These are phyloP conservation scores for Yarrowia osloensis DNA, from an alignment of 805 yeast genomes.

Conservation along the genomic window DNA sequence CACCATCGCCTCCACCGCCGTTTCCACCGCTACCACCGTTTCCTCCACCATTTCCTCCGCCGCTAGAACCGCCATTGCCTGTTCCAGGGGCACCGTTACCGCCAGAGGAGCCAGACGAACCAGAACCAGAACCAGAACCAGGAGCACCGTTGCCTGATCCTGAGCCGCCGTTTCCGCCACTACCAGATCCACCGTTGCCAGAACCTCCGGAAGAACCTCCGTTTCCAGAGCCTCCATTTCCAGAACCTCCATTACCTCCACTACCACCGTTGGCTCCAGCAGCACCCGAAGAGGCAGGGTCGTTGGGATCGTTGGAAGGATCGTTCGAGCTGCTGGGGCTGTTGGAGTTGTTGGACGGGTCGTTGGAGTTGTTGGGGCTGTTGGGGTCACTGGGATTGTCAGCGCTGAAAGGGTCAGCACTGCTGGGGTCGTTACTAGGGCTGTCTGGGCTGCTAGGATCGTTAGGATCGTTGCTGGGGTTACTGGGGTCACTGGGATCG, in stretches of 20 bases:
- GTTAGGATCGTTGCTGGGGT: neutral
- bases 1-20: neutral
- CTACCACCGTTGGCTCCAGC: neutral
- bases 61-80: neutral
- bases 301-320: neutral
- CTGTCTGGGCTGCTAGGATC: no score
- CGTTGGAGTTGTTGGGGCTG: neutral
- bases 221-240: neutral
- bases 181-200: neutral
- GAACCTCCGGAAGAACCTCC: neutral
- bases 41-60: neutral
- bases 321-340: neutral
- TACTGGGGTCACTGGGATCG: neutral
- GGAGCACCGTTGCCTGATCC: neutral
- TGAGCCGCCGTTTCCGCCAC: neutral
- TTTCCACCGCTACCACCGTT: neutral
- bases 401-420: neutral
- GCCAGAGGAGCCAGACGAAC: neutral
- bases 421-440: neutral
- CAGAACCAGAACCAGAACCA: neutral
- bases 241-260: neutral
- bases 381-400: neutral
- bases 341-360: neutral
- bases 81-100: neutral
- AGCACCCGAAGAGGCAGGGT: neutral